phyloP scores from a whole-genome alignment of 192 early-diverging fungal genomes.

The Podila minutissima region DNA sequence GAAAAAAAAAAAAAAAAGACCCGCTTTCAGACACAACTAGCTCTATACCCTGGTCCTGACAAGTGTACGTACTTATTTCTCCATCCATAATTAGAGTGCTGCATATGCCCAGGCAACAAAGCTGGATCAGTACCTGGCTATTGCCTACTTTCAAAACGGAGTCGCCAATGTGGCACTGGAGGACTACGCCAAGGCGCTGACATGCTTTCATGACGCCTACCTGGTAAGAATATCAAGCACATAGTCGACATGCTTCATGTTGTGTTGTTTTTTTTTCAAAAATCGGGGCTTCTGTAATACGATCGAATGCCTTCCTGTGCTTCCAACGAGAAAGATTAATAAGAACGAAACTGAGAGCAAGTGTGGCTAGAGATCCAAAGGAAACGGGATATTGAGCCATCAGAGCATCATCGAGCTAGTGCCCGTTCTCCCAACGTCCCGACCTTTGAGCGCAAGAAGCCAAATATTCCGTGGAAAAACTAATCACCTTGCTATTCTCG shows the following conservation, averaged over 20 bases:
- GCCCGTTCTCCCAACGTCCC: too few species aligned
- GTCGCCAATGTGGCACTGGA: constrained; percentile 81
- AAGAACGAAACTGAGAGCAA: not conserved
- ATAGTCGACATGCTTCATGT: not conserved
- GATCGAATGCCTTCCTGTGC: not conserved
- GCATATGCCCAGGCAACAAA: constrained; percentile 79
- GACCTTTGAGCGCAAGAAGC: too few species aligned
- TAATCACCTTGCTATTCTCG: constrained; percentile 71
- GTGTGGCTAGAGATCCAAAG: not conserved
- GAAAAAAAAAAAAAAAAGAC: not conserved
- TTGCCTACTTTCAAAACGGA: constrained; percentile 94
- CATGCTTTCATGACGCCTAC: constrained; percentile 86
- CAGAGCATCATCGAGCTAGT: not conserved
- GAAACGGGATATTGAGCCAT: not conserved
- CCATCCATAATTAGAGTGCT: constrained; percentile 62
- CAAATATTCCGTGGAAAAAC: not conserved
- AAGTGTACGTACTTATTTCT: not conserved
- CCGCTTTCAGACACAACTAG: not conserved
- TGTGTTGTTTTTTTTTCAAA: constrained; percentile 2
- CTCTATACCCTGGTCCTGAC: not conserved
- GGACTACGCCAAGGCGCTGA: constrained; percentile 74
- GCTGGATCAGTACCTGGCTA: constrained; percentile 89
- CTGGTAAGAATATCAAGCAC: constrained; percentile 55
- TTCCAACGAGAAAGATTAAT: not conserved
- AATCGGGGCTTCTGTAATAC: too few species aligned